A percentile compares a stretch with the other conserved stretches of the same genome.
Conservation (phyloP, 192 early-diverging fungal species). For the Dimargaris xerosporica region DNA sequence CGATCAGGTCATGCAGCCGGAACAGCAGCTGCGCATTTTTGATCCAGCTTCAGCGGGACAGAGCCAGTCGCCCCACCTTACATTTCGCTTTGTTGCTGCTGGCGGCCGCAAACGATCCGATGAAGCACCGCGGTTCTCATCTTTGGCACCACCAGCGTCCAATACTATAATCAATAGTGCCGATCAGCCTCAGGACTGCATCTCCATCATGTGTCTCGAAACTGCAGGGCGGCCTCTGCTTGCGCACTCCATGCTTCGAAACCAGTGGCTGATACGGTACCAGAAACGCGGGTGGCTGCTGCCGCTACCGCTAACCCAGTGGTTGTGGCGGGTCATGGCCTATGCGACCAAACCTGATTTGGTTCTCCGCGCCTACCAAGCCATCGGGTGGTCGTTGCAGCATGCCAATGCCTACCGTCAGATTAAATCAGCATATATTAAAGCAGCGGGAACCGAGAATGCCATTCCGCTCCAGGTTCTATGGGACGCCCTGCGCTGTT, state of each 20-base stretch:
- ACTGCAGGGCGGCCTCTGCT: too few species aligned
- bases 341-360: background rate
- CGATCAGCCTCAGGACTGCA: background rate
- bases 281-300: conserved; percentile 4
- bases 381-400: background rate
- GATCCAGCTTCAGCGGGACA: background rate
- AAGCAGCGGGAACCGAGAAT: background rate
- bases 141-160: background rate
- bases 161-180: background rate
- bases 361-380: background rate
- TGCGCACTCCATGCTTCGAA: background rate
- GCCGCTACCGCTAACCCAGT: conserved; percentile 5
- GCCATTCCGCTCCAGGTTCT: background rate
- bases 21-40: background rate
- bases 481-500: background rate
- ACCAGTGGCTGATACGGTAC: background rate
- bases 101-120: background rate
- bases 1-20: background rate
- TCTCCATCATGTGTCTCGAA: background rate
- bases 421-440: background rate
- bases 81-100: background rate
- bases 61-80: background rate
- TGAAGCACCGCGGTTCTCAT: background rate
- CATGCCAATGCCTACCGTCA: background rate
- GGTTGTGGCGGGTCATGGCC: conserved; percentile 1